Evolutionary conservation across 1,139 yeast species (phyloP), one percentile per base, ranked within the genome.

Genomic region (Blastobotrys raffinosifermentans): DNA sequence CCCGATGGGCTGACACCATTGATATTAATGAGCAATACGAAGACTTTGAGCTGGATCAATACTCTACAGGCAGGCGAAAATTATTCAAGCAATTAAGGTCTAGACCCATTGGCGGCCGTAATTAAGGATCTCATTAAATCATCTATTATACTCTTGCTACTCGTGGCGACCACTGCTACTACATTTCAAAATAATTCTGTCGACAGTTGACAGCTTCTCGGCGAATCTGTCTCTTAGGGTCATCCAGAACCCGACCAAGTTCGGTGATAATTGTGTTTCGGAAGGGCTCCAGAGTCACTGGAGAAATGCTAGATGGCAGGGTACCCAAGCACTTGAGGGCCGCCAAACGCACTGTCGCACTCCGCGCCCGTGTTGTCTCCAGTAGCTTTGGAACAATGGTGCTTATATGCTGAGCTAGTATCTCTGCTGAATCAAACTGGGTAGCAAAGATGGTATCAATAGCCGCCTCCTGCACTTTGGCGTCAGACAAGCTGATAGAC

Each of bases 191-290:
- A 47, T 75, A 79, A 2, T 70, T 65, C 55, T 91, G 97, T 53
- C 96, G 74, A 37, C 91, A 76, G 49, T 81, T 85, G 38, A 82
- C 78, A 6, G 89, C 81, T 38, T 75, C 71, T 54, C 77, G 80
- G 51, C 98, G 73, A 2, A 91, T 85, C 4, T 60, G 63, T 57
- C 98, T 73, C 54, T 71, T 80, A 37, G 70, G 73, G 56, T 91
- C 96, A 48, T 84, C 94, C 46, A 91, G 64, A 1, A 73, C 78
- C 1, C 52, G 54, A 2, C 64, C 66, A 36, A 85, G 63, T 7
- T 67, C 69, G 18, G 52, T 59, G 31, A 85, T 66, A 6, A 84
- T 68, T 3, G 57, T 59, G 4, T 59, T 54, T 51, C 75, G 76
- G 52, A 69, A 80, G 4, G 79, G 76, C 19, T 72, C 62, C 38